A percentile compares a stretch with the other conserved stretches of the same genome.
Evolutionary conservation across 768 basidiomycete genomes (phyloP).

Genomic region (Megacollybia marginata): DNA sequence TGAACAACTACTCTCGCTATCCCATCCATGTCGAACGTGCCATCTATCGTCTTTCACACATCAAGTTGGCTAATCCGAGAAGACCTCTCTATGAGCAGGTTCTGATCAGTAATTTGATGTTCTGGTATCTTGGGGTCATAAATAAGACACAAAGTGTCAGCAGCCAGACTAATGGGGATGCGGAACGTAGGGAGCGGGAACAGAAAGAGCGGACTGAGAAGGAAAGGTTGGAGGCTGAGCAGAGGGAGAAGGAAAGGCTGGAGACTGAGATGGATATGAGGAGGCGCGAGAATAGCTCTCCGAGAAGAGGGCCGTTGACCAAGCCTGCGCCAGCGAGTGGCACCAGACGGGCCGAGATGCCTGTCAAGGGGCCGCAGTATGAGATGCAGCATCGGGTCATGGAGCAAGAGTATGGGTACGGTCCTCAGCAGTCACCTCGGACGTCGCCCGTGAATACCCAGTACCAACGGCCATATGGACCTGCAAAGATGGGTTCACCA

Average conservation of each 20-base stretch:
- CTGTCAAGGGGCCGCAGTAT: conserved; percentile 84
- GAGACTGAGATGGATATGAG: conserved; percentile 44
- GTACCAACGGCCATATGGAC: too few relatives aligned
- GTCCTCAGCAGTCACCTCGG: neutral
- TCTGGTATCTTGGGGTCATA: conserved; percentile 98
- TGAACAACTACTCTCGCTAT: conserved; percentile 66
- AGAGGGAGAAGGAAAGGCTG: conserved; percentile 30
- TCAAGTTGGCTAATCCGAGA: conserved; percentile 96
- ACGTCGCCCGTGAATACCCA: too few relatives aligned
- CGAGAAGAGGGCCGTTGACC: conserved; percentile 55
- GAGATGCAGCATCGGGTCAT: conserved; percentile 92
- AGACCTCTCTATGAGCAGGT: conserved; percentile 97
- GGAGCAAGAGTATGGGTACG: conserved; percentile 71
- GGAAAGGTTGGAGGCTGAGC: conserved; percentile 35
- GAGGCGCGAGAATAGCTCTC: conserved; percentile 45
- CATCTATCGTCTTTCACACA: conserved; percentile 94
- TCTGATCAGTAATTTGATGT: conserved; percentile 90
- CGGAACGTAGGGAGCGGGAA: conserved; percentile 34
- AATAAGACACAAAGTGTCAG: conserved; percentile 70
- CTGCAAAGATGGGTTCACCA: too few relatives aligned
- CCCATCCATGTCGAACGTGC: conserved; percentile 99
- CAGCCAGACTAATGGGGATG: conserved; percentile 24
- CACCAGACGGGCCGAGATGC: conserved; percentile 73
- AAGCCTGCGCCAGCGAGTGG: conserved; percentile 46
- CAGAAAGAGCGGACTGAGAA: conserved; percentile 34